These are phyloP conservation scores for Gillenia trifoliata DNA, from an alignment of 306 rosid species.

Conservation along the genomic window DNA sequence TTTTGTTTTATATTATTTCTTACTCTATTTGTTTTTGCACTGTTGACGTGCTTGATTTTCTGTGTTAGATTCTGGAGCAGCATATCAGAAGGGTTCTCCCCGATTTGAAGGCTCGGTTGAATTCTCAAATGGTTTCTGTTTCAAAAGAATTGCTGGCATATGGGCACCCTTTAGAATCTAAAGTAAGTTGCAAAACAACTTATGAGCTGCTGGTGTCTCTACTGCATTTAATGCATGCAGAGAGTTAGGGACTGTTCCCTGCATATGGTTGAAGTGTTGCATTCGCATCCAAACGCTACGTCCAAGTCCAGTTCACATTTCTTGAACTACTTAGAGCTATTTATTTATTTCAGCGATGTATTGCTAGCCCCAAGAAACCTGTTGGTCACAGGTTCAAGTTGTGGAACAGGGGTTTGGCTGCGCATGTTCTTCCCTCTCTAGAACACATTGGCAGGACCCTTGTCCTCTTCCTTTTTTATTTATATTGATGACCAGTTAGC, in stretches of 20 bases:
- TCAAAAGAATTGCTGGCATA: conserved; percentile 25
- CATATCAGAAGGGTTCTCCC: conserved; percentile 40
- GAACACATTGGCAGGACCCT: background rate
- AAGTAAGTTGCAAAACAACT: conserved; percentile 19
- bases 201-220: background rate
- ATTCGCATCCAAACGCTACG: background rate
- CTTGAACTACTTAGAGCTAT: background rate
- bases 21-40: background rate
- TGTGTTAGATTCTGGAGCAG: conserved; percentile 36
- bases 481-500: background rate
- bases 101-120: conserved; percentile 34
- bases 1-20: background rate
- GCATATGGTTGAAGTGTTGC: background rate
- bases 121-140: conserved; percentile 15
- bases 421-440: background rate
- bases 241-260: background rate
- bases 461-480: background rate
- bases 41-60: background rate
- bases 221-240: background rate
- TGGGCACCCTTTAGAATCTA: conserved; percentile 32
- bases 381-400: background rate
- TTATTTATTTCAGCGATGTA: background rate
- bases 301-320: background rate
- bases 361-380: background rate
- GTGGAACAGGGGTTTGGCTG: background rate